phyloP scores from a whole-genome alignment of 371 early-diverging fungal species.

The Rhizopus delemar region DNA sequence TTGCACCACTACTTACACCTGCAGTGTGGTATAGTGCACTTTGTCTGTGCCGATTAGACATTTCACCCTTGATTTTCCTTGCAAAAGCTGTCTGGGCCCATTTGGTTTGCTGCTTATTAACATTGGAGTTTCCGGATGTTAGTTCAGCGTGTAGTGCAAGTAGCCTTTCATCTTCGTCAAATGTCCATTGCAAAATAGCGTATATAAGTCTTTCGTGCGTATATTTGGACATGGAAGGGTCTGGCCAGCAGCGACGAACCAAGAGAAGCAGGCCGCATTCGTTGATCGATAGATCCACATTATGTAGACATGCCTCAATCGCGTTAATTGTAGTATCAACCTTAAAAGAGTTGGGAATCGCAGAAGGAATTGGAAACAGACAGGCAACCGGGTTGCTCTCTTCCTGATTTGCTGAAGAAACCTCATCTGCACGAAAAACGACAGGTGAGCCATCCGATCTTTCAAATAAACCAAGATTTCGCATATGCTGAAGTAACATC shows the following conservation, averaged over 20 bases:
- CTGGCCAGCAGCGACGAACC: slow-evolving; percentile 60
- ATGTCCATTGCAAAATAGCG: slow-evolving; percentile 55
- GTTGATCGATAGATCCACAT: slow-evolving; percentile 56
- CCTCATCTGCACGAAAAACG: slow-evolving; percentile 32
- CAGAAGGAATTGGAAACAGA: slow-evolving; percentile 55
- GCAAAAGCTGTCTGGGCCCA: slow-evolving; percentile 37
- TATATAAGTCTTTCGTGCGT: slow-evolving; percentile 49
- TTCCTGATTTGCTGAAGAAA: background rate
- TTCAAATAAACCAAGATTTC: slow-evolving; percentile 58
- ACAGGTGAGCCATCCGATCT: slow-evolving; percentile 52
- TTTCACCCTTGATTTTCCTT: slow-evolving; percentile 27
- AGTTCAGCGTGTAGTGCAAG: slow-evolving; percentile 41
- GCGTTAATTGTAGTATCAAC: slow-evolving; percentile 57
- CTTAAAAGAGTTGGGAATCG: slow-evolving; percentile 50
- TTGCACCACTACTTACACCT: slow-evolving; percentile 44
- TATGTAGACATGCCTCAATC: slow-evolving; percentile 54
- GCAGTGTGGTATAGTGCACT: slow-evolving; percentile 21
- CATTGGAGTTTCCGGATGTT: slow-evolving; percentile 15
- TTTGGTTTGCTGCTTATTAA: slow-evolving; percentile 26
- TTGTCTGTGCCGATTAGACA: slow-evolving; percentile 16
- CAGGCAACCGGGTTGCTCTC: slow-evolving; percentile 30
- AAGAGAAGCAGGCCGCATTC: slow-evolving; percentile 59
- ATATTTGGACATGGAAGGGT: slow-evolving; percentile 57
- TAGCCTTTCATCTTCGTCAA: slow-evolving; percentile 57
- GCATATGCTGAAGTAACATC: slow-evolving; percentile 57